Evolutionary conservation across 768 basidiomycete genomes (phyloP).

Genomic region (Hygrophoropsis aurantiaca): DNA sequence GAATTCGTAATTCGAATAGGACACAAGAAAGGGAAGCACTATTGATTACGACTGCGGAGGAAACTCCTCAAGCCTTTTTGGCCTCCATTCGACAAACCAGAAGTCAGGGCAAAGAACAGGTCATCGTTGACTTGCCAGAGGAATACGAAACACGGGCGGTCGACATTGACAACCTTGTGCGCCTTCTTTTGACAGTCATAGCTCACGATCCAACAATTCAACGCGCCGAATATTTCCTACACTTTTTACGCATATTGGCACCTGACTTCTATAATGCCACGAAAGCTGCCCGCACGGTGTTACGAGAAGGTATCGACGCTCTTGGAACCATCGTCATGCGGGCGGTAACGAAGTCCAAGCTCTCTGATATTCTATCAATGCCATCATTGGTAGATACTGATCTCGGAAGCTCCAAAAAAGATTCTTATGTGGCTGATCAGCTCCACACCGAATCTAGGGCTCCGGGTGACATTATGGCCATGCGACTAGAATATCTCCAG

Average conservation of each 20-base stretch:
- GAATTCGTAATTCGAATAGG: constrained; percentile 64
- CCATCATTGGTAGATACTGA: constrained; percentile 18
- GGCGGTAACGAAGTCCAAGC: constrained; percentile 42
- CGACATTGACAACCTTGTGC: constrained; percentile 63
- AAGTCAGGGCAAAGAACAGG: constrained; percentile 37
- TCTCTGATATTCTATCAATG: constrained; percentile 28
- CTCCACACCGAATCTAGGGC: constrained; percentile 43
- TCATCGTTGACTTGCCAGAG: constrained; percentile 51
- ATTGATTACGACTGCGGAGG: constrained; percentile 67
- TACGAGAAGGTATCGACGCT: constrained; percentile 70
- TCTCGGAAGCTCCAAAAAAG: constrained; percentile 11
- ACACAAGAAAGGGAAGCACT: constrained; percentile 69
- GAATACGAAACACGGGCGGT: constrained; percentile 57
- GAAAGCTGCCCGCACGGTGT: constrained; percentile 47
- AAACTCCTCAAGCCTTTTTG: constrained; percentile 70
- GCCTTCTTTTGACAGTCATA: constrained; percentile 76
- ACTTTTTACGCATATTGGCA: constrained; percentile 54
- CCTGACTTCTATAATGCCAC: constrained; percentile 61
- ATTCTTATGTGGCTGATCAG: constrained; percentile 33
- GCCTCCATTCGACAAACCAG: constrained; percentile 46
- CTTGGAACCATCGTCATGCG: constrained; percentile 56
- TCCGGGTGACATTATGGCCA: constrained; percentile 53
- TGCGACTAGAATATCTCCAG: constrained; percentile 66
- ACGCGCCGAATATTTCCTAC: constrained; percentile 70
- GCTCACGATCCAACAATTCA: constrained; percentile 68